Evolutionary conservation across 345 rosid species (phyloP), one percentile per base, ranked within the genome.

Genomic region (Murraya paniculata): DNA sequence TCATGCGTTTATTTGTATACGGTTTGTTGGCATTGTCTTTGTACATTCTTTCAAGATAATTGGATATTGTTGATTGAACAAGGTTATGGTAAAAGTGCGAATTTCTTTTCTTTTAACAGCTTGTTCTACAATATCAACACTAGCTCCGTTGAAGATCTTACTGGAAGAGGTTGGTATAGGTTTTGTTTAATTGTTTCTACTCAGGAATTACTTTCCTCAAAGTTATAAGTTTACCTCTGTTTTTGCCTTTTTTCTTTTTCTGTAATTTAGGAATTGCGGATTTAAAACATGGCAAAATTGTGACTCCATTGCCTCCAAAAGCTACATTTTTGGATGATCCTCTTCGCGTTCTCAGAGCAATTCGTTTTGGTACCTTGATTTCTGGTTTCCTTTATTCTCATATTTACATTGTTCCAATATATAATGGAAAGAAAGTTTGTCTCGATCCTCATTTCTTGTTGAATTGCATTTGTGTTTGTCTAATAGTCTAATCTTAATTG

Each of bases 251-350:
- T 22, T 62, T 48, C 28, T 71, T 56, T 31, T 35, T 7, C 1
- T 30, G 13, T 68, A 38, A 55, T 81, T 79, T 68, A 95, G 98
- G 98, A 61, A 89, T 93, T 74, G 86, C 78, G 7, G 99, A 95
- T 86, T 91, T 95, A 38, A 90, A 86, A 85, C 87, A 86, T 21
- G 97, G 98, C 84, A 89, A 81, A 80, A 90, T 95, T 78, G 98
- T 89, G 59, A 95, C 99, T 70, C 99, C 99, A 75, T 81, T 93
- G 77, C 88, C 91, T 80, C 91, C 99, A 75, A 92, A 87, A 83
- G 91, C 88, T 77, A 95, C 99, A 0, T 95, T 95, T 85, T 81
- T 93, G 86, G 99, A 95, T 88, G 99, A 95, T 83, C 99, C 98
- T 21, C 86, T 95, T 78, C 89, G 98, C 55, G 97, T 95, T 81